Base-by-base conservation (phyloP, 495 filamentous ascomycete species). In the Bacidia rubella region DNA sequence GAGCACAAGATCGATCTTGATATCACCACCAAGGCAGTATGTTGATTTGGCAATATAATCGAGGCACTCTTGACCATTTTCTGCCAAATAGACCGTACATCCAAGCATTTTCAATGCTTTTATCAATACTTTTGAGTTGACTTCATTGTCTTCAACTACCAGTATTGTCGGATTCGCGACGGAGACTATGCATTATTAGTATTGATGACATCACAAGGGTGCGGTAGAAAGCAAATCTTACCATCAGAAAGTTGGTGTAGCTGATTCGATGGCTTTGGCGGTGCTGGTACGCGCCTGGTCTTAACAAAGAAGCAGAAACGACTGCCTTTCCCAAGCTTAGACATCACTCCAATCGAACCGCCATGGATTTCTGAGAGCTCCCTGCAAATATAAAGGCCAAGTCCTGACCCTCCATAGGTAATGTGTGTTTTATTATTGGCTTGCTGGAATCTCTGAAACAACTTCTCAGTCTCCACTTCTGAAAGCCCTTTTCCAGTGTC, bases 221-320 rank as follows among this genome's bases (percentile, higher is more conserved):
- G 26, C 24, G 20, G 46, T 7, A 7, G 29, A 35, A 35, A 7
- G 5, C 15, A 5, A 35, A 15, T 35, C 29, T 35, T 35, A 35
- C 29, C 29, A 7, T 35, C 29, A 15, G 29, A 35, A 35, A 35
- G 29, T 35, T 15, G 15, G 29, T 35, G 7, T 35, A 15, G 29
- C 29, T 35, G 29, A 15, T 35, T n/a, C 5, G 29, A 7, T n/a
- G 23, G 22, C 23, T 17, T 7, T 10, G 5, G 41, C 17, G 63
- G 64, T 3, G 68, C 50, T 11, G 59, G 62, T 3, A 72, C 72
- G 29, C 71, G 64, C 27, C 77, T 65, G 1, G 81, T 75, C 53
- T 77, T 76, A 58, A 89, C 77, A 62, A 88, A 90, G 63, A 94
- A 94, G 12, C 83, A 83, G 66, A 94, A 94, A 0, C 84, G 89